phyloP scores from a whole-genome alignment of 2,329 filamentous ascomycete genomes.

The Cordyceps militaris region DNA sequence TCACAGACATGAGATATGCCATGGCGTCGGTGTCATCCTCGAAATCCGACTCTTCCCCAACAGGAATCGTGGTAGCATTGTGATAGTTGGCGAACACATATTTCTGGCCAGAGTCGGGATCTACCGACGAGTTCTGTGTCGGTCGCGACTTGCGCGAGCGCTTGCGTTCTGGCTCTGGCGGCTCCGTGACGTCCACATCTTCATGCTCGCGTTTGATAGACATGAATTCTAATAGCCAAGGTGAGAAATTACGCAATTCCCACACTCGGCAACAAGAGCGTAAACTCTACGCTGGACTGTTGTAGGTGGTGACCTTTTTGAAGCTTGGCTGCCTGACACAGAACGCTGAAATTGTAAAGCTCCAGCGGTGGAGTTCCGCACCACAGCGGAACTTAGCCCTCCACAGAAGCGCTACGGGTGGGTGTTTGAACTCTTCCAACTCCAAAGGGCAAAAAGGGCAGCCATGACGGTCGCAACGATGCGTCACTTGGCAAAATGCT shows the following conservation, averaged over 20 bases:
- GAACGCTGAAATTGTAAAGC: background rate
- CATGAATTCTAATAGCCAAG: constrained; percentile 20
- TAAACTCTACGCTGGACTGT: background rate
- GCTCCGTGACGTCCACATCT: constrained; percentile 24
- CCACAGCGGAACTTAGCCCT: background rate
- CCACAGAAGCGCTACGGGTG: background rate
- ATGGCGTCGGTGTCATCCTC: constrained; percentile 62
- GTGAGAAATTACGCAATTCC: background rate
- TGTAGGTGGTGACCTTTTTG: background rate
- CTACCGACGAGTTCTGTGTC: constrained; percentile 40
- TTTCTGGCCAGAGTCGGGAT: constrained; percentile 64
- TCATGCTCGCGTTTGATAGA: constrained; percentile 28
- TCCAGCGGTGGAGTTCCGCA: constrained; percentile 6
- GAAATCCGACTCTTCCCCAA: constrained; percentile 56
- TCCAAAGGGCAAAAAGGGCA: background rate
- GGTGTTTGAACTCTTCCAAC: background rate
- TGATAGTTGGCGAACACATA: constrained; percentile 62
- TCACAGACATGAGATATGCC: constrained; percentile 63
- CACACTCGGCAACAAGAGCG: background rate
- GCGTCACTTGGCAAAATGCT: constrained; percentile 19
- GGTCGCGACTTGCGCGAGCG: constrained; percentile 27
- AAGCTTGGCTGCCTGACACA: background rate
- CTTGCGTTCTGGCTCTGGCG: constrained; percentile 21
- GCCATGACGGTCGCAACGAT: constrained; percentile 27
- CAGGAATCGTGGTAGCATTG: constrained; percentile 36